Base-by-base conservation (phyloP, 768 basidiomycete genomes). In the Collybia nuda region DNA sequence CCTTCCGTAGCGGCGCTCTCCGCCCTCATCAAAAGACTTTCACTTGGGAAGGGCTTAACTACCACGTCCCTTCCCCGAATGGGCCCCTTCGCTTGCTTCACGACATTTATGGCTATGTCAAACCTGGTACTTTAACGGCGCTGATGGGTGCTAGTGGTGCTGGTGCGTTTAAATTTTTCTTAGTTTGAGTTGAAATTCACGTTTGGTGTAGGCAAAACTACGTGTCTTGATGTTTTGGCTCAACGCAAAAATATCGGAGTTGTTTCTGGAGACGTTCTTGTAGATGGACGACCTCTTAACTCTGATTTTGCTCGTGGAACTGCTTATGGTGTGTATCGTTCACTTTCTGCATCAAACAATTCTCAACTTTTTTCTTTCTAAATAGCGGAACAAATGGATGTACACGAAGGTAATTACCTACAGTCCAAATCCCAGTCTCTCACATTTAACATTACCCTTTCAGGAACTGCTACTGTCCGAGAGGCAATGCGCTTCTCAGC, bases 101-200 rank as follows among this genome's bases (percentile, higher is more conserved):
- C 58, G 83, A 90, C 55, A 81, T 93, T 15, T 79, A 75, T 54
- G 91, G 91, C 0, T 93, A 84, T 60, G 88, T 91, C 38, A 86
- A 86, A 57, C 93, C 93, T 8, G 93, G 91, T 2, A 90, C 85
- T n/a, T 66, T 93, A 53, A 93, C 92, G 0, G 93, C 91, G 1
- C 75, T 95, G 8, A 92, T 95, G 90, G 92, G 92, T 53, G 86
- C 86, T 12, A 86, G 84, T 51, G 89, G 89, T 46, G 88, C 88
- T 38, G 86, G 85, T 69, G 62, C 58, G 71, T 72, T 43, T 8
- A 22, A 18, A 5, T 40, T 54, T 51, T 23, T 24, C 5, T 21
- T 39, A 53, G 60, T 19, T 15, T 40, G 15, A 2, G 18, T 23
- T 15, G 37, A 15, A 15, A n/a, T 11, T 36, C n/a, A 19, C 48